Conservation (phyloP, 352 stramenopile genomes). For the Phytophthora europaea region DNA sequence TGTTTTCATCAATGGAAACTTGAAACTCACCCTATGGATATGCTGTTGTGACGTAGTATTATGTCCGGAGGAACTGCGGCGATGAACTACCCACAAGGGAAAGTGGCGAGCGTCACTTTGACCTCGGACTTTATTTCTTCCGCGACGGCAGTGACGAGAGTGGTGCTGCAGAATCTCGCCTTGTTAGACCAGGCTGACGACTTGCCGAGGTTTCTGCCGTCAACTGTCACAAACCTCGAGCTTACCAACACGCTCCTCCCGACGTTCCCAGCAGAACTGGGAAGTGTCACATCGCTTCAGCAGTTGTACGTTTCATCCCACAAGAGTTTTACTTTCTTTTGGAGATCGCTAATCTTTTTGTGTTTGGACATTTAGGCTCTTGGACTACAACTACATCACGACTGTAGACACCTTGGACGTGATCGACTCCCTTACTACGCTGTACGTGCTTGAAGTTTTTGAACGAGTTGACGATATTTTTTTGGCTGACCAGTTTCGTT, state of each 20-base stretch:
- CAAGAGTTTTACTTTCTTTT: constrained; percentile 5
- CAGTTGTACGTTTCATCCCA: constrained; percentile 27
- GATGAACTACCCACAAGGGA: constrained; percentile 39
- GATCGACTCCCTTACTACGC: constrained; percentile 32
- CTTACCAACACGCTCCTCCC: constrained; percentile 38
- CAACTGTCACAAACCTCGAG: constrained; percentile 32
- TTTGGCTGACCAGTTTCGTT: not conserved
- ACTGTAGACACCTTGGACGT: constrained; percentile 26
- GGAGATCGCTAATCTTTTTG: not conserved
- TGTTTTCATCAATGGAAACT: not conserved
- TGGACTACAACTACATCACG: constrained; percentile 48
- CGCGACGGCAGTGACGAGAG: constrained; percentile 29
- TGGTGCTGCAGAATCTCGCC: constrained; percentile 45
- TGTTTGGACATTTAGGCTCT: constrained; percentile 22
- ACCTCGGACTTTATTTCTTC: constrained; percentile 29
- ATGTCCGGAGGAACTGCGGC: constrained; percentile 31
- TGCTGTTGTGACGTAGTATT: constrained; percentile 23
- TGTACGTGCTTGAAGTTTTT: constrained; percentile 24
- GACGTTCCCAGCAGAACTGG: constrained; percentile 33
- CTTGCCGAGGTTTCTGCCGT: constrained; percentile 32
- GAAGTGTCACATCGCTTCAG: constrained; percentile 23
- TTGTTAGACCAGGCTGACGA: constrained; percentile 27
- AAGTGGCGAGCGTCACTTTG: constrained; percentile 38
- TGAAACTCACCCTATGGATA: not conserved
- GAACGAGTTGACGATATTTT: not conserved